Conservation (phyloP, 106 monocot genomes). For the Allium cepa region DNA sequence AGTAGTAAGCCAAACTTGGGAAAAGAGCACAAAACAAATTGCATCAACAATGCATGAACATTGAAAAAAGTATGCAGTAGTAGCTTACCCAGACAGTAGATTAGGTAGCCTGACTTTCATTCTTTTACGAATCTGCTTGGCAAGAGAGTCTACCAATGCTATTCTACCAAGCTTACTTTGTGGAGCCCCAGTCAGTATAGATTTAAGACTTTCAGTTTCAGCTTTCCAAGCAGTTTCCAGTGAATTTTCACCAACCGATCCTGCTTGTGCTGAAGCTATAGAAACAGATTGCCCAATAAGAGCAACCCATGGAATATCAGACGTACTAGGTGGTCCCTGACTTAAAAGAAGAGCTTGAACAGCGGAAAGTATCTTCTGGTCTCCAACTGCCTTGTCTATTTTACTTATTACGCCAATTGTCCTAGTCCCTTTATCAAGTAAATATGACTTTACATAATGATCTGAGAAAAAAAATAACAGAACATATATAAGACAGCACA, state of each 20-base stretch:
- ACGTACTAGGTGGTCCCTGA: constrained; percentile 67
- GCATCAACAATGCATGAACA: neutral
- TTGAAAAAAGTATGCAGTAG: neutral
- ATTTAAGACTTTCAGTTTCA: constrained; percentile 74
- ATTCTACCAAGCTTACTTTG: constrained; percentile 87
- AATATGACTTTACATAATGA: neutral
- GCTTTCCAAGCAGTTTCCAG: constrained; percentile 91
- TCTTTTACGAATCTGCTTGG: constrained; percentile 69
- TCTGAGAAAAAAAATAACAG: neutral
- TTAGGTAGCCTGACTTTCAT: constrained; percentile 94
- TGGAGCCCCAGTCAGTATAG: constrained; percentile 72
- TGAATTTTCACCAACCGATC: constrained; percentile 76
- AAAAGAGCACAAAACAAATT: neutral
- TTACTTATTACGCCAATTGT: constrained; percentile 90
- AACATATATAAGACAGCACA: constrained; percentile 6
- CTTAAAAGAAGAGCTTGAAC: constrained; percentile 68
- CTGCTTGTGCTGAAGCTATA: constrained; percentile 88
- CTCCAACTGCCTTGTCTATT: constrained; percentile 86
- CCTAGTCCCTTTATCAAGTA: constrained; percentile 43
- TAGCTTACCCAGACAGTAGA: constrained; percentile 63
- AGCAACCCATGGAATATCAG: constrained; percentile 88
- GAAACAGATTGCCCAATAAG: constrained; percentile 84
- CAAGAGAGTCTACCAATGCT: constrained; percentile 80
- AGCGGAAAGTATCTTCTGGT: constrained; percentile 65
- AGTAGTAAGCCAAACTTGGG: no score